phyloP scores from a whole-genome alignment of 345 rosid genomes.

The Aethionema arabicum region DNA sequence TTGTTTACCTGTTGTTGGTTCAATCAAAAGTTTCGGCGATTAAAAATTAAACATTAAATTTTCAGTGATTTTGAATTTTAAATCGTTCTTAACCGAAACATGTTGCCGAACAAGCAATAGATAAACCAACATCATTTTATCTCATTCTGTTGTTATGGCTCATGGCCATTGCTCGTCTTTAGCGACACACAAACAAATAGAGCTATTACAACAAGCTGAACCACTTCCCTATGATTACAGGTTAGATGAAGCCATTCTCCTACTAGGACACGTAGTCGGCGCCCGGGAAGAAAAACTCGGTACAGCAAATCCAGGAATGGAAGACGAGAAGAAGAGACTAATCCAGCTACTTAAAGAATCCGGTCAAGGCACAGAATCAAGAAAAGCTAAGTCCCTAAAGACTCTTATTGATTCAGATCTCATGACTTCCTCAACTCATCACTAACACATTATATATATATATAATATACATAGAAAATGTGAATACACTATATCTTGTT shows the following conservation, averaged over 20 bases:
- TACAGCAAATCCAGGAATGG: constrained; percentile 85
- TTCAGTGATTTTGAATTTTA: no score
- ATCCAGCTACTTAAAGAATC: constrained; percentile 73
- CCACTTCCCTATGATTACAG: constrained; percentile 36
- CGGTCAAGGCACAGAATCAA: constrained; percentile 67
- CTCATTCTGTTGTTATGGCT: no score
- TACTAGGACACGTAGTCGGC: constrained; percentile 66
- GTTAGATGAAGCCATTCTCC: constrained; percentile 80
- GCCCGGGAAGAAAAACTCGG: constrained; percentile 89
- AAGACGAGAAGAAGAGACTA: constrained; percentile 87
- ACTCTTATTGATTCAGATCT: constrained; percentile 68
- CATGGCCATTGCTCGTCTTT: no score
- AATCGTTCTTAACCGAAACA: no score
- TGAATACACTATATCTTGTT: constrained; percentile 21
- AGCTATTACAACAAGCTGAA: no score
- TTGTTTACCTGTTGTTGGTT: no score
- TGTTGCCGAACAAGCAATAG: no score
- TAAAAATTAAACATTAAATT: no score
- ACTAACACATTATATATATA: constrained; percentile 21
- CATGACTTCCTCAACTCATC: constrained; percentile 24
- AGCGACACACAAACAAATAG: no score
- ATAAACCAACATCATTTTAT: no score
- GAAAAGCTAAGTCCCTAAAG: constrained; percentile 74
- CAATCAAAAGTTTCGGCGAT: no score
- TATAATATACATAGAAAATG: constrained; percentile 14